These are phyloP conservation scores for Phycomyces nitens DNA, from an alignment of 192 early-diverging fungal genomes.

Conservation along the genomic window DNA sequence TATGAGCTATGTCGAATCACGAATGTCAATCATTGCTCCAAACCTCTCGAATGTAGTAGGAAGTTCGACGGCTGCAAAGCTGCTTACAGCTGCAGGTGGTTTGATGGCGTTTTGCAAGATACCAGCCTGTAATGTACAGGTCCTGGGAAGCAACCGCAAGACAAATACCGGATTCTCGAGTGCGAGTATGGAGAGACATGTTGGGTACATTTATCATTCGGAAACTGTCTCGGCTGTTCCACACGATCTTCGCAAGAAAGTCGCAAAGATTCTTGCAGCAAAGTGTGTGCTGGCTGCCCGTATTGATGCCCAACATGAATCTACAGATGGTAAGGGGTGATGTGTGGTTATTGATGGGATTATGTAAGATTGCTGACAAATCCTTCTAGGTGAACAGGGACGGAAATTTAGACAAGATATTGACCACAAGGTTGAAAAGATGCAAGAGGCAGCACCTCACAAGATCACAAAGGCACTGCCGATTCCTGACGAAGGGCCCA, in stretches of 20 bases:
- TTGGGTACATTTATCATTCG: conserved; percentile 76
- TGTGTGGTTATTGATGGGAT: no score
- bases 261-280: conserved; percentile 73
- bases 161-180: conserved; percentile 63
- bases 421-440: conserved; percentile 81
- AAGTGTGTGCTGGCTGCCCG: conserved; percentile 82
- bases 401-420: conserved; percentile 71
- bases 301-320: conserved; percentile 72
- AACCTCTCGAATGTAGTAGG: conserved; percentile 88
- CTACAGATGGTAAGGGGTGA: conserved; percentile 67
- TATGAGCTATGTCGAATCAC: conserved; percentile 85
- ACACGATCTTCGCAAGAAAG: conserved; percentile 74
- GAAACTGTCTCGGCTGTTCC: conserved; percentile 68
- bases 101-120: conserved; percentile 82
- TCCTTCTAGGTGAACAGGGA: conserved; percentile 53
- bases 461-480: conserved; percentile 88
- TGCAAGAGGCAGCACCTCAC: conserved; percentile 80
- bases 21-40: conserved; percentile 91
- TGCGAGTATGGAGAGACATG: conserved; percentile 65
- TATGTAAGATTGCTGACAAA: no score
- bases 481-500: conserved; percentile 86
- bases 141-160: conserved; percentile 44
- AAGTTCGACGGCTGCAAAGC: conserved; percentile 80
- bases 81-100: conserved; percentile 89
- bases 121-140: conserved; percentile 84